Base-by-base conservation (phyloP, 495 filamentous ascomycete genomes). In the Lasiosphaeris hirsuta region DNA sequence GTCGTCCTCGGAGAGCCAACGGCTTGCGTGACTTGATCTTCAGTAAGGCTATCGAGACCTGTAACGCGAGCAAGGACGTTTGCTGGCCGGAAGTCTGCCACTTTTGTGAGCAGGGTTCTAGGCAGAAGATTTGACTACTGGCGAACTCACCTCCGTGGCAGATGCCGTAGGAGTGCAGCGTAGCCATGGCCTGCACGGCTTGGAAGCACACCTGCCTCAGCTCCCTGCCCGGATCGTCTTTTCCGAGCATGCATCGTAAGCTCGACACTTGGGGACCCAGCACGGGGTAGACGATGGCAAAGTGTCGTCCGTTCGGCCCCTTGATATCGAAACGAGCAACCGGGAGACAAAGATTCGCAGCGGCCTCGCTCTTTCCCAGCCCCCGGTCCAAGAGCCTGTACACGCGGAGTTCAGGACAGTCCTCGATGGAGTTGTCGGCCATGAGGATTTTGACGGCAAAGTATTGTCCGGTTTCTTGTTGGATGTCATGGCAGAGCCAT, bases 301-400 rank as follows among this genome's bases (percentile, higher is more conserved):
- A 46, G 58, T 77, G 74, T 4, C 23, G 48, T 10, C 71, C 72
- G 41, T 74, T 75, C 0, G 72, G 74, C 4, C 72, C 71, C 1
- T 68, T 34, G 33, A 70, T 41, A 10, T 56, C 59, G 46, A 75
- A 75, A 19, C 62, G 54, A 18, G 69, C 67, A 10, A 69, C 10
- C 2, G 69, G 59, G 3, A 60, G 13, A 19, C 33, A 50, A 15
- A 63, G 10, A 30, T 58, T 17, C 34, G 52, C 53, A 0, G 60
- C 58, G 33, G 61, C 54, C 14, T 63, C 60, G 7, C 59, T 4
- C 18, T 54, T 54, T 47, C 42, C 57, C 36, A 50, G 43, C 37
- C 61, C 47, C 18, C 3, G 33, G 4, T 47, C 38, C 33, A 61
- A 10, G 0, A 67, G 55, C 39, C 59, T 35, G 34, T 57, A 59